Evolutionary conservation across 2,329 filamentous ascomycete genomes (phyloP).

Genomic region (Ampelomyces quisqualis): DNA sequence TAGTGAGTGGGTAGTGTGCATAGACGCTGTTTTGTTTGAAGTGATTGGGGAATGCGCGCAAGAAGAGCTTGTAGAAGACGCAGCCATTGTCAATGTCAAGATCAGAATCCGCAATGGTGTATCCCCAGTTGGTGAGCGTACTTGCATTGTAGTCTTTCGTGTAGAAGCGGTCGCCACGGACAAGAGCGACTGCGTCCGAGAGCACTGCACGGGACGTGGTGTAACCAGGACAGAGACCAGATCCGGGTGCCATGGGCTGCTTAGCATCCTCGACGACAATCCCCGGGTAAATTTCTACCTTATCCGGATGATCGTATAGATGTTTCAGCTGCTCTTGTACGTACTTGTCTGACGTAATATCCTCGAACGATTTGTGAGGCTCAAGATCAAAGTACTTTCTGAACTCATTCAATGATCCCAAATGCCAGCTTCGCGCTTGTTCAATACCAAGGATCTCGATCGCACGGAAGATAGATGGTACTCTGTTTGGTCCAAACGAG

Average conservation of each 20-base stretch:
- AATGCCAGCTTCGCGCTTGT: constrained; percentile 73
- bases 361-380: constrained; percentile 74
- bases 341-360: constrained; percentile 75
- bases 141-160: constrained; percentile 70
- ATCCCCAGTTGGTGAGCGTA: constrained; percentile 82
- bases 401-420: constrained; percentile 81
- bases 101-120: constrained; percentile 71
- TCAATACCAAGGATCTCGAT: constrained; percentile 81
- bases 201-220: constrained; percentile 76
- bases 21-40: constrained; percentile 78
- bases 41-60: constrained; percentile 76
- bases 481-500: constrained; percentile 62
- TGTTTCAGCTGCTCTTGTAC: constrained; percentile 63
- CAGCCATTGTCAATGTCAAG: constrained; percentile 75
- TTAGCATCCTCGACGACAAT: constrained; percentile 76
- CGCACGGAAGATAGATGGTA: constrained; percentile 70
- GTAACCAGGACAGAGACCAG: constrained; percentile 73
- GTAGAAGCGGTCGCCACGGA: constrained; percentile 76
- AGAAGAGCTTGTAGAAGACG: constrained; percentile 80
- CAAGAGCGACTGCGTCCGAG: constrained; percentile 75
- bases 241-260: constrained; percentile 65
- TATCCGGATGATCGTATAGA: constrained; percentile 72
- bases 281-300: constrained; percentile 78
- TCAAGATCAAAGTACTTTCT: constrained; percentile 77
- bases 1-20: constrained; percentile 73